Base-by-base conservation (phyloP, 2,329 filamentous ascomycete species). In the Whalleya microplaca region DNA sequence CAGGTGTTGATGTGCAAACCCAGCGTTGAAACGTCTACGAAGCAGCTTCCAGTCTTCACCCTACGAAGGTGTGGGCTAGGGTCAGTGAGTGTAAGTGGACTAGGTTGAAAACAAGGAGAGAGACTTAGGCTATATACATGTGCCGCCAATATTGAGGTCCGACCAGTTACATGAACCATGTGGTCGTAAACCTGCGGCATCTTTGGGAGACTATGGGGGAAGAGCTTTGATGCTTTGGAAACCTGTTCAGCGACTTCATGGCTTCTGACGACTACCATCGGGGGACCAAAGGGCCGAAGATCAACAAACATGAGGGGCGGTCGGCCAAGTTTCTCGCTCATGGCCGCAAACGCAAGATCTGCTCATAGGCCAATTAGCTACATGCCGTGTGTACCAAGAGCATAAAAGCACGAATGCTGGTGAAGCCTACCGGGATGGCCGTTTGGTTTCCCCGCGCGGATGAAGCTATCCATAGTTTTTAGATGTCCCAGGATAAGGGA, bases 191-290 rank as follows among this genome's bases (percentile, higher is more conserved):
- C 29, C 41, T 61, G 41, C 0, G 70, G 23, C 23, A 27, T 69
- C 59, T 76, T 76, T 5, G 70, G 68, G 0, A 63, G 56, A 51
- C 71, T 73, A 59, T 70, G n/a, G 46, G 23, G 23, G 23, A 27
- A 27, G 23, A 27, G 45, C 53, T 71, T 69, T 2, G 71, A 68
- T 5, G 69, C 50, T 14, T 64, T 67, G 0, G 73, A 66, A 21
- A 76, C 56, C 51, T 76, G 73, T 58, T 77, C 75, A 14, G 75
- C 74, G 7, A 75, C 52, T 1, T 70, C 66, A 41, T 74, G 70
- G 56, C 54, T 69, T 29, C 53, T 55, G n/a, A 77, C 54, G 16
- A 75, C 27, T 12, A 67, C 59, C 59, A 77, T 66, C 7, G 73
- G 67, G 18, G 63, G 69, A 16, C 51, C 55, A 10, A 71, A 45